Evolutionary conservation across 2,329 filamentous ascomycete species (phyloP), one percentile per base, ranked within the genome.

Genomic region (Juglanconis sp.): DNA sequence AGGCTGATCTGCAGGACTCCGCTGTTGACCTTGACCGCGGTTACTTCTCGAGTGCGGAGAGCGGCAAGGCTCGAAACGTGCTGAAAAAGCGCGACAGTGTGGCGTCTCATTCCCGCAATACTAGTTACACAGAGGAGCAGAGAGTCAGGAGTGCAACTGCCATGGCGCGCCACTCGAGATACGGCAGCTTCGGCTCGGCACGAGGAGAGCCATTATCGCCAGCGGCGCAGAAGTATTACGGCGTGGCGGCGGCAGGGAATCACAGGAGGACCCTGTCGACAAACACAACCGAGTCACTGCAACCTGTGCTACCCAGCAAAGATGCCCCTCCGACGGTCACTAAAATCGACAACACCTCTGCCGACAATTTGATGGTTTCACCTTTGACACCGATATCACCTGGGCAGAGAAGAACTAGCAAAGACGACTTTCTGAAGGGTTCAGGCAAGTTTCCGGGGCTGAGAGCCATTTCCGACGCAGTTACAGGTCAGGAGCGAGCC

Each of bases 1-100:
- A 76, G 15, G 67, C 73, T 7, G 72, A 76, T 11, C 67, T 76
- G 13, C 78, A 78, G 63, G 81, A 84, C 61, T 79, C 79, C 8
- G 76, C 77, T 15, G 73, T 79, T 31, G 90, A 96, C 63, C 73
- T 91, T 15, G 95, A 98, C 68, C 85, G 92, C 40, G 94, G 93
- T 31, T 98, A 98, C 73, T 96, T 97, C 70, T 97, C 94, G 7
- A 92, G 93, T 3, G 90, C 89, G 15, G 94, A 98, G 69, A 80
- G 87, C 10, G 92, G 97, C 64, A 86, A 89, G 60, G 87, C 85
- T 67, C 85, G 90, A 50, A 96, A 92, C 70, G 80, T 95, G 51
- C 78, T 97, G 65, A 91, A 91, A 73, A 96, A 95, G 76, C 87
- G 90, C 60, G 85, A 87, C 62, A 87, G 85, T 63, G 74, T 77